Conservation (phyloP, 768 basidiomycete species). For the Lactifluus rugatus region DNA sequence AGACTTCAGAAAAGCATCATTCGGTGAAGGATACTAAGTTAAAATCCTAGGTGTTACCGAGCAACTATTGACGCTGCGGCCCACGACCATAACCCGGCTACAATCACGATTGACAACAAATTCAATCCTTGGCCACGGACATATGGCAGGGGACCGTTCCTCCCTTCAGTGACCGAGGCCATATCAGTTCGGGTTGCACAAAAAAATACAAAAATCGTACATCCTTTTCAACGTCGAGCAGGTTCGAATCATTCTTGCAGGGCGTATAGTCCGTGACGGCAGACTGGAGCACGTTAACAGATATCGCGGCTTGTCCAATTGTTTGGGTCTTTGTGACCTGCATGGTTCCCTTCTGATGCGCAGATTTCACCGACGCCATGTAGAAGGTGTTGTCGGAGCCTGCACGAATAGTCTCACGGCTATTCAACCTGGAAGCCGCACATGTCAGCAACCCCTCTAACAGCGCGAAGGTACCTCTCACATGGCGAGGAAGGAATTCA, state of each 20-base stretch:
- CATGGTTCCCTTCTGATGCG: neutral
- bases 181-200: neutral
- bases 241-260: neutral
- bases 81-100: neutral
- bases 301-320: neutral
- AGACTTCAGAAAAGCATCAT: too few relatives aligned
- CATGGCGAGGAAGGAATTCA: slow-evolving; percentile 45
- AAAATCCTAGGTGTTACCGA: too few relatives aligned
- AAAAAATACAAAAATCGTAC: neutral
- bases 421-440: slow-evolving; percentile 2
- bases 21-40: too few relatives aligned
- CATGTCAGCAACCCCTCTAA: neutral
- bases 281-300: neutral
- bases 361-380: neutral
- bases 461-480: slow-evolving; percentile 23
- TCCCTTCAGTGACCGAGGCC: neutral
- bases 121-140: too few relatives aligned
- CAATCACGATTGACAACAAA: neutral
- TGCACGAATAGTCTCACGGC: neutral
- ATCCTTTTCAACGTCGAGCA: neutral
- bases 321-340: neutral
- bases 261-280: neutral
- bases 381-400: neutral
- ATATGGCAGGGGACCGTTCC: neutral
- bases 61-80: neutral